A percentile compares a stretch with the other conserved stretches of the same genome.
phyloP scores from a whole-genome alignment of 106 monocot species.

The Dioscorea alata region DNA sequence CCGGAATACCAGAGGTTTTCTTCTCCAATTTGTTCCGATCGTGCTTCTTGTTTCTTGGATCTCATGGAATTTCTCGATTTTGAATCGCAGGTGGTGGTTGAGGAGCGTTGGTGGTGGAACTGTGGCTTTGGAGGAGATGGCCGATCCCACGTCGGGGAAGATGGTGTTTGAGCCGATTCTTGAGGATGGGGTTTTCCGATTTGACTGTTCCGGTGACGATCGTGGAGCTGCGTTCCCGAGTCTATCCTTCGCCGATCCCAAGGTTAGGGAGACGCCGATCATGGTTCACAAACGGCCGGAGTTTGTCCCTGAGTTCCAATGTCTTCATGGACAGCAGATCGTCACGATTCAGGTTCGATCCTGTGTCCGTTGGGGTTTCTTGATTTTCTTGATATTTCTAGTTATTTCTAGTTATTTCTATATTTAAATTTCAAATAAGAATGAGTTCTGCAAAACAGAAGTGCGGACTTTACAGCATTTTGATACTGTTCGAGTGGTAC shows the following conservation, averaged over 20 bases:
- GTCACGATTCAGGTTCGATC: conserved; percentile 57
- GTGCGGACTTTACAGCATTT: no score
- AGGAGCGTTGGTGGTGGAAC: neutral
- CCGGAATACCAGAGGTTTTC: no score
- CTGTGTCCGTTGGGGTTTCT: no score
- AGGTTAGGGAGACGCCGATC: conserved; percentile 54
- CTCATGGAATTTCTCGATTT: no score
- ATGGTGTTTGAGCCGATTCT: conserved; percentile 79
- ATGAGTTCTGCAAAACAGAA: no score
- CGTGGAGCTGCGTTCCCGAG: conserved; percentile 61
- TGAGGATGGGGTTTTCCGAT: conserved; percentile 87
- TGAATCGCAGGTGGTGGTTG: no score
- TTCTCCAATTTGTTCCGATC: no score
- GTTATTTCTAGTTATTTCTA: no score
- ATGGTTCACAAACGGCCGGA: conserved; percentile 29
- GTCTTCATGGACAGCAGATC: conserved; percentile 40
- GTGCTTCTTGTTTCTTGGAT: no score
- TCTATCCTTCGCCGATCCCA: conserved; percentile 72
- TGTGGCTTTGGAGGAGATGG: conserved; percentile 10
- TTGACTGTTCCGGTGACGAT: conserved; percentile 72
- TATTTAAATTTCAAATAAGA: no score
- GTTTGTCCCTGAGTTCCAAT: conserved; percentile 45
- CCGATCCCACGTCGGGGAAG: conserved; percentile 25
- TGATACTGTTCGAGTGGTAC: no score
- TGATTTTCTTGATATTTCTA: no score